Percentiles rank a stretch among this genome's conserved stretches.
These are phyloP conservation scores for Sporothrix schenckii DNA, from an alignment of 2,329 filamentous ascomycete species.

Conservation along the genomic window DNA sequence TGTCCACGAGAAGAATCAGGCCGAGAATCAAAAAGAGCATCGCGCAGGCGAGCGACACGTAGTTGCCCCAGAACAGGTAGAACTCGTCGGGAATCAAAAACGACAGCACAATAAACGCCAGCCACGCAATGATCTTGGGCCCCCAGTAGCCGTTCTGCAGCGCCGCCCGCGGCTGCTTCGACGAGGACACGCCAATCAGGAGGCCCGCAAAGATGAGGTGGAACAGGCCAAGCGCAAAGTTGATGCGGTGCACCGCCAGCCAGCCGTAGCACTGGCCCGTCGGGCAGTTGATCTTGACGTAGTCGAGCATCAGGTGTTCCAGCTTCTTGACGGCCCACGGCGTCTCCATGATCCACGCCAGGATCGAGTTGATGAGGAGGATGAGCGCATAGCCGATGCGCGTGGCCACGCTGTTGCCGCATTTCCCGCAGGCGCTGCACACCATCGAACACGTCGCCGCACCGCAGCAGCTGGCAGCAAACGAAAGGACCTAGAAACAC, in stretches of 20 bases:
- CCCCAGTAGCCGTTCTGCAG: constrained; percentile 99
- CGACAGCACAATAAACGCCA: constrained; percentile 81
- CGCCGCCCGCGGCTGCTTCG: constrained; percentile 81
- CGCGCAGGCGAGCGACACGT: constrained; percentile 82
- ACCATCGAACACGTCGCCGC: constrained; percentile 95
- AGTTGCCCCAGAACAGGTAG: constrained; percentile 95
- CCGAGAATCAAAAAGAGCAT: constrained; percentile 94
- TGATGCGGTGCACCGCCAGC: constrained; percentile 95
- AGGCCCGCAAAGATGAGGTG: constrained; percentile 84
- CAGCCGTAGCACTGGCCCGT: constrained; percentile 92
- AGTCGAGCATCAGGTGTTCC: constrained; percentile 87
- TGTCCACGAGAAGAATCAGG: constrained; percentile 86
- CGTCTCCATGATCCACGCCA: constrained; percentile 99
- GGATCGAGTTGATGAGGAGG: constrained; percentile 91
- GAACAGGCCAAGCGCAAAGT: constrained; percentile 94
- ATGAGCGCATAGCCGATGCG: constrained; percentile 95
- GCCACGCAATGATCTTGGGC: constrained; percentile 89
- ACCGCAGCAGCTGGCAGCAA: constrained; percentile 86
- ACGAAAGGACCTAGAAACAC: constrained; percentile 27
- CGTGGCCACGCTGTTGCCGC: constrained; percentile 94
- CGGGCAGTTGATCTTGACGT: constrained; percentile 91
- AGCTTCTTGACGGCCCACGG: constrained; percentile 97
- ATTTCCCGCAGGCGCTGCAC: constrained; percentile 94
- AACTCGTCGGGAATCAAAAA: constrained; percentile 96
- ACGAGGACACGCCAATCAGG: constrained; percentile 82